Percentiles rank a stretch among this genome's conserved stretches.
Conservation (phyloP, 2,329 filamentous ascomycete species). For the Mycosphaerella arachidis region DNA sequence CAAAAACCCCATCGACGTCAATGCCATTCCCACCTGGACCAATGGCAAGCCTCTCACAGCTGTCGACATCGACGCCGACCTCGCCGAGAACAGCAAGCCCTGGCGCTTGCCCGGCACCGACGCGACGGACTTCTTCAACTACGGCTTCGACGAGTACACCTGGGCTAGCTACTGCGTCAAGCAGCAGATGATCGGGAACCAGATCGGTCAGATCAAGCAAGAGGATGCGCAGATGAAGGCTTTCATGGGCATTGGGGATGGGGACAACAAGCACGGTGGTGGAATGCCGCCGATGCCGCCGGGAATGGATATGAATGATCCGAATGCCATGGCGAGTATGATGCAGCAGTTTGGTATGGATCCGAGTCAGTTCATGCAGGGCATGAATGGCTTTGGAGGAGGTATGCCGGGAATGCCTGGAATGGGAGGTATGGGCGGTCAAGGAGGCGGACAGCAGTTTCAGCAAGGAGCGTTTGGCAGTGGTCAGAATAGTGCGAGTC, state of each 20-base stretch:
- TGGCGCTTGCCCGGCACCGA: constrained; percentile 95
- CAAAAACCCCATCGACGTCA: constrained; percentile 66
- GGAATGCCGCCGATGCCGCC: constrained; percentile 30
- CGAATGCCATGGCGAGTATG: constrained; percentile 53
- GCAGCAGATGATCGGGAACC: constrained; percentile 72
- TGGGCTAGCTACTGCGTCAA: constrained; percentile 93
- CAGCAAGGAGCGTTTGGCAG: constrained; percentile 16
- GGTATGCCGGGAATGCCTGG: constrained; percentile 19
- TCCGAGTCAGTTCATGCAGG: constrained; percentile 11
- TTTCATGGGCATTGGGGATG: constrained; percentile 46
- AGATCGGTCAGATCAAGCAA: constrained; percentile 76
- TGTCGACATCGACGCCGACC: constrained; percentile 50
- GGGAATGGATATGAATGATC: constrained; percentile 41
- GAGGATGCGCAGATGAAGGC: constrained; percentile 58
- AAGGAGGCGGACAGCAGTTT: constrained; percentile 18
- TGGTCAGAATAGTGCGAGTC: constrained; percentile 19
- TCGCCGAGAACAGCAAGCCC: constrained; percentile 73
- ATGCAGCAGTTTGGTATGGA: constrained; percentile 45
- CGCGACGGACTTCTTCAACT: constrained; percentile 97
- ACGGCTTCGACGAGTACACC: constrained; percentile 97
- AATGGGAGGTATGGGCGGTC: constrained; percentile 17
- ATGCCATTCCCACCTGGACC: constrained; percentile 70
- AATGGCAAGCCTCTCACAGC: constrained; percentile 68
- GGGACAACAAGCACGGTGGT: constrained; percentile 17
- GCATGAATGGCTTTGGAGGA: constrained; percentile 1